These are phyloP conservation scores for Ceratocystis smalleyi DNA, from an alignment of 2,329 filamentous ascomycete species.

Conservation along the genomic window DNA sequence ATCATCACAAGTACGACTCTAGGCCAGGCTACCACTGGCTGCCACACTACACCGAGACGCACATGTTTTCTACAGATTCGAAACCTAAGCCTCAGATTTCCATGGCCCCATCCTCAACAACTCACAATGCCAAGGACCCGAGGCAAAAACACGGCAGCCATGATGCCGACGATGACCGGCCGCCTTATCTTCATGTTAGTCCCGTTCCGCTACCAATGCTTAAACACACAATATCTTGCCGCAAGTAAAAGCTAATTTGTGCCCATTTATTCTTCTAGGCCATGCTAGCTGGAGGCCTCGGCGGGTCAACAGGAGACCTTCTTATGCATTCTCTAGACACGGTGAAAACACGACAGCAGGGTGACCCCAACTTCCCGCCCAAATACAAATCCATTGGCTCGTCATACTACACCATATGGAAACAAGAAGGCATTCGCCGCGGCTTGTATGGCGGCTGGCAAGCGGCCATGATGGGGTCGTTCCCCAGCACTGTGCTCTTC, in stretches of 20 bases:
- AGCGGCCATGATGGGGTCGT: constrained; percentile 80
- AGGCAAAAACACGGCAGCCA: constrained; percentile 17
- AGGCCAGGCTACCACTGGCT: background rate
- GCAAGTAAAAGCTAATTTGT: too few relatives aligned
- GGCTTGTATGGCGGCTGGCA: constrained; percentile 89
- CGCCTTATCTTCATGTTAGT: constrained; percentile 31
- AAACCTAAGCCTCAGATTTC: background rate
- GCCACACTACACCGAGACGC: background rate
- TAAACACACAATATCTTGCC: too few relatives aligned
- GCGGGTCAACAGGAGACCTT: constrained; percentile 87
- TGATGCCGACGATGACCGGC: constrained; percentile 30
- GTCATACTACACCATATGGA: constrained; percentile 83
- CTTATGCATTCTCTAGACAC: constrained; percentile 98
- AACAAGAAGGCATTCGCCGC: constrained; percentile 73
- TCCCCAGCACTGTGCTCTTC: constrained; percentile 85
- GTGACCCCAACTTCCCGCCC: constrained; percentile 80
- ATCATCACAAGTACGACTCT: background rate
- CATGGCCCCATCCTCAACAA: constrained; percentile 8
- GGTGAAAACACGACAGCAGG: constrained; percentile 95
- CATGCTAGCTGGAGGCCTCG: constrained; percentile 88
- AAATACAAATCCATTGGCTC: constrained; percentile 83
- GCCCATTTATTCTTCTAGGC: constrained; percentile 35
- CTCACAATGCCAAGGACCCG: constrained; percentile 8
- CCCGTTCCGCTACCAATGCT: background rate
- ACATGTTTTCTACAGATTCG: background rate